Evolutionary conservation across 2,329 filamentous ascomycete genomes (phyloP).

Genomic region (Fusarium tuaranense): DNA sequence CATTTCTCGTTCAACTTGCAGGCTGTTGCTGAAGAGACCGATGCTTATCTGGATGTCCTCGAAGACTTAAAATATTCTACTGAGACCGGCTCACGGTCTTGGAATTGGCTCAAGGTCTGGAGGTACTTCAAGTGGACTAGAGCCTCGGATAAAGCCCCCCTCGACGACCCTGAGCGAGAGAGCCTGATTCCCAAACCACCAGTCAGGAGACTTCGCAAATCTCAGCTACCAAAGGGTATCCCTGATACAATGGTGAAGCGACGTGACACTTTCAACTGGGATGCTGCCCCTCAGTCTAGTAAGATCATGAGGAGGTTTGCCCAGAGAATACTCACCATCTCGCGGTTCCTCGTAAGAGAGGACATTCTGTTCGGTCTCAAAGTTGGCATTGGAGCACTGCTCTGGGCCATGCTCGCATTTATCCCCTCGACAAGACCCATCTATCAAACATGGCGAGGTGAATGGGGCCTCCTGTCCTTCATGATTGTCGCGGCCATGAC

Average conservation of each 20-base stretch:
- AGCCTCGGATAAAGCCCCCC: constrained; percentile 13
- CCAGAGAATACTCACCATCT: constrained; percentile 57
- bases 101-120: constrained; percentile 93
- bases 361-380: constrained; percentile 86
- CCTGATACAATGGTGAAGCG: constrained; percentile 64
- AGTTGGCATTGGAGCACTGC: constrained; percentile 87
- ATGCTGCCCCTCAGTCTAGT: constrained; percentile 63
- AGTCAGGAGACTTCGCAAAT: constrained; percentile 63
- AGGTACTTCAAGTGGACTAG: constrained; percentile 34
- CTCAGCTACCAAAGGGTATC: constrained; percentile 67
- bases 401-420: constrained; percentile 93
- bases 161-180: constrained; percentile 58
- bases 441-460: constrained; percentile 90
- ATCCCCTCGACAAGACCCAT: constrained; percentile 80
- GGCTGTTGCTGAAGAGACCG: constrained; percentile 91
- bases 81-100: constrained; percentile 72
- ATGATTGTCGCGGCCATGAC: constrained; percentile 99
- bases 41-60: constrained; percentile 83
- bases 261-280: constrained; percentile 68
- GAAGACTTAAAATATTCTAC: constrained; percentile 84
- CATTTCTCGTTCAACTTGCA: constrained; percentile 95
- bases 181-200: constrained; percentile 53
- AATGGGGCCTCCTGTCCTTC: constrained; percentile 96
- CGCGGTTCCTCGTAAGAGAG: constrained; percentile 64
- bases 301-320: constrained; percentile 58